phyloP scores from a whole-genome alignment of 2,329 filamentous ascomycete species.

The Beauveria caledonica region DNA sequence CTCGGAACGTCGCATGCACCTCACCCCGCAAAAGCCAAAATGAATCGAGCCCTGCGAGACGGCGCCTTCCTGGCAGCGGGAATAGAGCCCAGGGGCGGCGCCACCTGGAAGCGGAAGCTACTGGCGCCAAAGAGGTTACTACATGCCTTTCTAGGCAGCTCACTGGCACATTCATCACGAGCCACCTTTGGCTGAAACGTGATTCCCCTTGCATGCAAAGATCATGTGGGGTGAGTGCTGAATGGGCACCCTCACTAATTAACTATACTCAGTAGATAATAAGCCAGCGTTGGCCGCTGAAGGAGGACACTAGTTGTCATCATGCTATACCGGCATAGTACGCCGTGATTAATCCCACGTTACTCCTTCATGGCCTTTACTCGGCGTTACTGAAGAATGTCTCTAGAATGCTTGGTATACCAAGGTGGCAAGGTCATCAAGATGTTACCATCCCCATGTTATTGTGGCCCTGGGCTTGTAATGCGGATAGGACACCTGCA shows the following conservation, averaged over 20 bases:
- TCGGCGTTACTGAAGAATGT: neutral
- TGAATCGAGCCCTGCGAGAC: neutral
- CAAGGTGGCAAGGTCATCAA: neutral
- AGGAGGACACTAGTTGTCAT: neutral
- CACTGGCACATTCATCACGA: constrained; percentile 6
- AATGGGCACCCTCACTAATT: neutral
- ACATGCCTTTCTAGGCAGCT: constrained; percentile 9
- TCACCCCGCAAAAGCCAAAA: constrained; percentile 6
- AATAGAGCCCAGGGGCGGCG: neutral
- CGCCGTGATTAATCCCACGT: constrained; percentile 5
- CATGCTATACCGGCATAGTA: neutral
- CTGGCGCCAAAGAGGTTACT: constrained; percentile 5
- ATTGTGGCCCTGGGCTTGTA: neutral
- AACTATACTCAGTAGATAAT: no score
- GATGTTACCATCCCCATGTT: neutral
- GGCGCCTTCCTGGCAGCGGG: neutral
- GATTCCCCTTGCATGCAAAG: constrained; percentile 1
- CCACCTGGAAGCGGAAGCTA: constrained; percentile 1
- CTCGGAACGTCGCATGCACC: neutral
- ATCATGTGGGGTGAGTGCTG: neutral
- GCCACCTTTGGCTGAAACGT: constrained; percentile 4
- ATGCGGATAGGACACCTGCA: neutral
- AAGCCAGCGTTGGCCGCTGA: neutral
- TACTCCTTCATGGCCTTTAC: neutral
- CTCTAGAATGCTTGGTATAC: neutral